A percentile compares a stretch with the other conserved stretches of the same genome.
Conservation (phyloP, 768 basidiomycete species). For the Lentinula edodes region DNA sequence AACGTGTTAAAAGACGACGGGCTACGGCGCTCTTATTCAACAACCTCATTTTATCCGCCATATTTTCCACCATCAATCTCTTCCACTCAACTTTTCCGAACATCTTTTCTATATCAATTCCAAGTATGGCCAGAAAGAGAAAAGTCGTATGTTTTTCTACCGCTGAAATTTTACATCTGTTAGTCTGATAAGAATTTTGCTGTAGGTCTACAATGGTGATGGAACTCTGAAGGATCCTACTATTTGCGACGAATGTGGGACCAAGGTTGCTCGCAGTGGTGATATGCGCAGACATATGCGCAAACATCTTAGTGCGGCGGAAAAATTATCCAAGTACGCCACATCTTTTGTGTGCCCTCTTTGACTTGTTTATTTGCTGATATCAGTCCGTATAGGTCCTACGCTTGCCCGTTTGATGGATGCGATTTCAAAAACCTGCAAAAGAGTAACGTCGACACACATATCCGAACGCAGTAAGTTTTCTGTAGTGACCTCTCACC, state of each 20-base stretch:
- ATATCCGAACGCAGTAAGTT: neutral
- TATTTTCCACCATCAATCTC: neutral
- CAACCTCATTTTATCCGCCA: neutral
- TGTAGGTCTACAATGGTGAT: neutral
- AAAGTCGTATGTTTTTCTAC: neutral
- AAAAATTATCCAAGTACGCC: neutral
- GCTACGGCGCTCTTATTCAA: neutral
- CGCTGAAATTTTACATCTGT: neutral
- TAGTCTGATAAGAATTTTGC: neutral
- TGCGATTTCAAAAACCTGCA: neutral
- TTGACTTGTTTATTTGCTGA: neutral
- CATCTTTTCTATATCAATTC: neutral
- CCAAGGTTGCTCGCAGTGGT: neutral
- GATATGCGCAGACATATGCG: neutral
- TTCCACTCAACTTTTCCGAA: neutral
- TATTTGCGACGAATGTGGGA: neutral
- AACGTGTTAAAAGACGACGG: neutral
- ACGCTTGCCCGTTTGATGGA: neutral
- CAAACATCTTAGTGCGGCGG: neutral
- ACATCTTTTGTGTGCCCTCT: neutral
- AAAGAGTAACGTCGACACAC: neutral
- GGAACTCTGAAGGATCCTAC: neutral
- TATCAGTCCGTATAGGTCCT: neutral
- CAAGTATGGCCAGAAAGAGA: neutral
- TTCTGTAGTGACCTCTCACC: too few species aligned